These are phyloP conservation scores for Exserohilum rostratum DNA, from an alignment of 2,329 filamentous ascomycete genomes.

Conservation along the genomic window DNA sequence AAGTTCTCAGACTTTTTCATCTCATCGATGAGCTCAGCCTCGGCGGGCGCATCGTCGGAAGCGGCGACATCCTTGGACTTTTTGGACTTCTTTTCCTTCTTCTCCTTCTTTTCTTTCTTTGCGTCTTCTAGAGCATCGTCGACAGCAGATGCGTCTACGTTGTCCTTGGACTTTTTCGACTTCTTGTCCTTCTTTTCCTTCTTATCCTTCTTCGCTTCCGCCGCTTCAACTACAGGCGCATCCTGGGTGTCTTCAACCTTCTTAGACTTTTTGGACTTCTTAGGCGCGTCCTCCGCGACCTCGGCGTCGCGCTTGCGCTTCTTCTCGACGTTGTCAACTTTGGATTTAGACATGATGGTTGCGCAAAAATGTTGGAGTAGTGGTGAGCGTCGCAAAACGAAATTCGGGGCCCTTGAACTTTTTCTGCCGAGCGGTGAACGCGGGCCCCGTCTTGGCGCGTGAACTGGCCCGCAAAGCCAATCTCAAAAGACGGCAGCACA, in stretches of 20 bases:
- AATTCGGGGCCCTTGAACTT: slow-evolving; percentile 30
- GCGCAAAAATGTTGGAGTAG: slow-evolving; percentile 15
- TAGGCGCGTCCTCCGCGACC: slow-evolving; percentile 28
- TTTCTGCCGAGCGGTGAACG: slow-evolving; percentile 32
- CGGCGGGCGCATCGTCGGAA: slow-evolving; percentile 8
- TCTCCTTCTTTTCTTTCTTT: slow-evolving; percentile 24
- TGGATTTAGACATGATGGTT: slow-evolving; percentile 25
- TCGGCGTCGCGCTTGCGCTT: slow-evolving; percentile 45
- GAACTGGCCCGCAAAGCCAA: slow-evolving; percentile 15
- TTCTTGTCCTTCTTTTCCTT: slow-evolving; percentile 31
- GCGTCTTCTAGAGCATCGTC: slow-evolving; percentile 14
- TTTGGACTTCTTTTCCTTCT: slow-evolving; percentile 34
- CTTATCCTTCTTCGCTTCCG: slow-evolving; percentile 26
- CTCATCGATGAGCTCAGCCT: slow-evolving; percentile 19
- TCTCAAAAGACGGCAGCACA: slow-evolving; percentile 13
- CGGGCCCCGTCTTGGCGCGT: slow-evolving; percentile 23
- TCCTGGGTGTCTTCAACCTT: slow-evolving; percentile 24
- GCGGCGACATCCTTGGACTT: slow-evolving; percentile 23
- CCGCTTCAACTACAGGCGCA: slow-evolving; percentile 19
- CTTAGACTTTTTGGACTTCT: slow-evolving; percentile 44
- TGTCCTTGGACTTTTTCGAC: slow-evolving; percentile 29
- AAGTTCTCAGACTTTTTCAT: slow-evolving; percentile 25
- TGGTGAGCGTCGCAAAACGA: slow-evolving; percentile 15
- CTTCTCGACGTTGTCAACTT: slow-evolving; percentile 36
- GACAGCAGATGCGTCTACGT: slow-evolving; percentile 5